These are phyloP conservation scores for Geotrichum phurueaensis DNA, from an alignment of 1,139 yeast genomes.

Conservation along the genomic window DNA sequence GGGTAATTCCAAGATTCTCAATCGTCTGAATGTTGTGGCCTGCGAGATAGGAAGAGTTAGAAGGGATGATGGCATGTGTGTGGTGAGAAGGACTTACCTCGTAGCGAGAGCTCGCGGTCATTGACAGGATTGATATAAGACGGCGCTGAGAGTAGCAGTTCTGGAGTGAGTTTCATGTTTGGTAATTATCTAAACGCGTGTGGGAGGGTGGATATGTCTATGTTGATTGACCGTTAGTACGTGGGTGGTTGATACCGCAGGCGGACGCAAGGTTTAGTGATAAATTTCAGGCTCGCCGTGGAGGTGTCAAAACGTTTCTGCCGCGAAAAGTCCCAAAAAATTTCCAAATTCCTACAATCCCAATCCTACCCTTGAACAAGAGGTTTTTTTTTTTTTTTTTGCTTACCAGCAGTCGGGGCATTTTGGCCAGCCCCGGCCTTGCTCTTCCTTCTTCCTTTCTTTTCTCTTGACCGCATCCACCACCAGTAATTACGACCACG, in stretches of 20 bases:
- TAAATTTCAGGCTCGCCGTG: no score
- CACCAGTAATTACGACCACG: no score
- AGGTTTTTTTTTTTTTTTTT: background rate
- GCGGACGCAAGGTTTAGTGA: no score
- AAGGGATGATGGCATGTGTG: background rate
- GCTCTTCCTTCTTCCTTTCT: no score
- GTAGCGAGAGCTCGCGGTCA: slow-evolving; percentile 42
- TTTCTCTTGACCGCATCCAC: no score
- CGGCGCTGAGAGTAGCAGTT: slow-evolving; percentile 46
- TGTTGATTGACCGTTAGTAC: no score
- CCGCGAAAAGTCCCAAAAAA: background rate
- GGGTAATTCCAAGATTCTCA: slow-evolving; percentile 41
- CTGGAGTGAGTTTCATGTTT: slow-evolving; percentile 50
- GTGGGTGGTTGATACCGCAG: no score
- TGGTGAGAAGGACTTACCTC: slow-evolving; percentile 30
- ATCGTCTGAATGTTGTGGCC: slow-evolving; percentile 38
- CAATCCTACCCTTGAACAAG: background rate
- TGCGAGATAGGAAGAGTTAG: slow-evolving; percentile 3
- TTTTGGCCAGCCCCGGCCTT: no score
- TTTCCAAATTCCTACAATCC: background rate
- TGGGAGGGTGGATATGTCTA: no score
- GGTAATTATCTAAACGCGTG: no score
- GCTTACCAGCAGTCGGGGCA: no score
- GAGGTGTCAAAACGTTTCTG: no score
- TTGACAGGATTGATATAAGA: slow-evolving; percentile 44